Conservation (phyloP, 2,329 filamentous ascomycete species). For the Escovopsis sp. region DNA sequence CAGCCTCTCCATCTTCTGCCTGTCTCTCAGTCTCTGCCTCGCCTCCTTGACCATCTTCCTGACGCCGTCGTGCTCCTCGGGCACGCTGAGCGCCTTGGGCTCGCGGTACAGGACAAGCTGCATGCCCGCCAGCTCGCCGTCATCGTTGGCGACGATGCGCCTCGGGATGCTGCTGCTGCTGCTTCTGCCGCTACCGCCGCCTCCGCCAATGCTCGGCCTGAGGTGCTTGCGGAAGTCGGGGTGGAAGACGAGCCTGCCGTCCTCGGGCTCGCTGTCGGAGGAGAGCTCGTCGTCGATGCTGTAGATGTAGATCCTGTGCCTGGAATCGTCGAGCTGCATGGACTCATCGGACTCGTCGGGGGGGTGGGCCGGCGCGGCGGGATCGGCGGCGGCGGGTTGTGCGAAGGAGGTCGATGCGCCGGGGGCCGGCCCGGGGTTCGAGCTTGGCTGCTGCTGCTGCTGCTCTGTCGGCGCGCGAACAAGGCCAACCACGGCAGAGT, state of each 20-base stretch:
- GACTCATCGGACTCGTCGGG: conserved; percentile 29
- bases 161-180: conserved; percentile 50
- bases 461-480: conserved; percentile 30
- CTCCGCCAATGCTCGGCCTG: conserved; percentile 13
- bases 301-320: conserved; percentile 80
- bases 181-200: no score
- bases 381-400: conserved; percentile 6
- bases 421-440: conserved; percentile 37
- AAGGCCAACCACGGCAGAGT: not conserved
- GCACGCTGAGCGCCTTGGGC: conserved; percentile 60
- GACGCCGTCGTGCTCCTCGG: conserved; percentile 61
- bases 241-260: conserved; percentile 58
- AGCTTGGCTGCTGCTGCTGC: conserved; percentile 39
- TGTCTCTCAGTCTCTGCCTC: conserved; percentile 50
- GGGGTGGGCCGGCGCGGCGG: not conserved
- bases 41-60: conserved; percentile 74
- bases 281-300: conserved; percentile 79
- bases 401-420: conserved; percentile 5
- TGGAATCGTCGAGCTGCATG: conserved; percentile 80
- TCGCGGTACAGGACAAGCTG: conserved; percentile 76
- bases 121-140: conserved; percentile 43
- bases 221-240: conserved; percentile 77
- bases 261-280: conserved; percentile 27
- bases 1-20: conserved; percentile 30
- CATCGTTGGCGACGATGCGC: conserved; percentile 44